Conservation (phyloP, 805 yeast species). For the Nadsonia fulvescens region DNA sequence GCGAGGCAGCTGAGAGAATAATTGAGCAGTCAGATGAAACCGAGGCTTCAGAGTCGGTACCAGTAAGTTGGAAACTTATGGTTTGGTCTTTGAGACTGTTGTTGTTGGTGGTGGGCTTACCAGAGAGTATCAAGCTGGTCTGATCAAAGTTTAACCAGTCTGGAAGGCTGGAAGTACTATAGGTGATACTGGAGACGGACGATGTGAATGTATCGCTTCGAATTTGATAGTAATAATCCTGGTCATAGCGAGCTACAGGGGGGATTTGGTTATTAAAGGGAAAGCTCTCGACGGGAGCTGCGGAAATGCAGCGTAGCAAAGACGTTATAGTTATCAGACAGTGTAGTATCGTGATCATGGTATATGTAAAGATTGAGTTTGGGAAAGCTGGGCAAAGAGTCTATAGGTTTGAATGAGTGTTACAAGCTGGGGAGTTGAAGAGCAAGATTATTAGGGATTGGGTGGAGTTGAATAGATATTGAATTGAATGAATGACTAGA, state of each 20-base stretch:
- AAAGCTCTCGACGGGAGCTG: constrained; percentile 44
- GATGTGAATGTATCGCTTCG: constrained; percentile 52
- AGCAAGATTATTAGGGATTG: too few species aligned
- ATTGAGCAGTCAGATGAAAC: constrained; percentile 33
- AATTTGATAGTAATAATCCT: constrained; percentile 43
- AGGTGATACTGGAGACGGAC: constrained; percentile 19
- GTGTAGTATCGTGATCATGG: too few species aligned
- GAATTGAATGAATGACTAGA: too few species aligned
- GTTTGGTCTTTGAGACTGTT: constrained; percentile 24
- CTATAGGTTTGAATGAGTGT: too few species aligned
- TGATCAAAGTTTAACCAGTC: constrained; percentile 64
- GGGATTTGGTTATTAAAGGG: constrained; percentile 78
- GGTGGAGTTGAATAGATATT: too few species aligned
- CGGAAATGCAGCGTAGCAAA: too few species aligned
- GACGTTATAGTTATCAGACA: too few species aligned
- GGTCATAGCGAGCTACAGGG: constrained; percentile 60
- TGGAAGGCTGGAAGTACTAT: constrained; percentile 46
- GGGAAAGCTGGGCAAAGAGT: too few species aligned
- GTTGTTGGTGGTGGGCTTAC: constrained; percentile 31
- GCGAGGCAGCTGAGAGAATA: constrained; percentile 38
- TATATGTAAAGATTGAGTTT: too few species aligned
- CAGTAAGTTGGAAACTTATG: constrained; percentile 37
- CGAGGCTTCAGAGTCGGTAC: constrained; percentile 41
- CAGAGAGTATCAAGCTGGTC: constrained; percentile 39
- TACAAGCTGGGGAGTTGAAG: too few species aligned